These are phyloP conservation scores for Aureobasidium sp. DNA, from an alignment of 2,329 filamentous ascomycete species.

Conservation along the genomic window DNA sequence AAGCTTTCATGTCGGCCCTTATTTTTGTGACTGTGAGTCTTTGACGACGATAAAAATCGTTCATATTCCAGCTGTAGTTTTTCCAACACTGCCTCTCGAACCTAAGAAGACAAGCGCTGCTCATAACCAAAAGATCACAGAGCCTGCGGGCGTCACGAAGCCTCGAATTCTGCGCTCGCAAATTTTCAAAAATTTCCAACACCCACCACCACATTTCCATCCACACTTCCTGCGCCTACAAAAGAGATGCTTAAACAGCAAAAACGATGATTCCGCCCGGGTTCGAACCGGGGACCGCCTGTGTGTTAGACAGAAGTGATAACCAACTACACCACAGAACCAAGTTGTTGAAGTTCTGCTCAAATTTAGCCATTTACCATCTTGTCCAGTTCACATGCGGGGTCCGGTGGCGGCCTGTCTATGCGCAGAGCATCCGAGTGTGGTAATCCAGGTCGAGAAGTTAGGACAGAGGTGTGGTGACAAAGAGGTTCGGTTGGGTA, in stretches of 20 bases:
- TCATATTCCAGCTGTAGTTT: no score
- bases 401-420: not conserved
- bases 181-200: not conserved
- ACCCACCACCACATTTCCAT: not conserved
- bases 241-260: not conserved
- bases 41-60: no score
- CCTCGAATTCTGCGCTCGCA: not conserved
- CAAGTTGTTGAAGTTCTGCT: not conserved
- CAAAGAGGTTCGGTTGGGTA: no score
- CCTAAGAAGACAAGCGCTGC: no score
- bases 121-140: no score
- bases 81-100: no score
- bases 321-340: constrained; percentile 12
- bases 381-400: not conserved
- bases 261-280: constrained; percentile 3
- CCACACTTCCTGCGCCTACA: not conserved
- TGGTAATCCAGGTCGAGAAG: no score
- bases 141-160: not conserved
- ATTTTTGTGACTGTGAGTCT: not conserved
- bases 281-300: constrained; percentile 7
- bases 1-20: not conserved
- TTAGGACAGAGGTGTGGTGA: not conserved
- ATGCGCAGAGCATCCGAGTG: not conserved
- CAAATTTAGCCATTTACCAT: no score
- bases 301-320: constrained; percentile 12